Percentiles rank a stretch among this genome's conserved stretches.
Conservation (phyloP, 495 filamentous ascomycete genomes). For the Tuber aestivum region DNA sequence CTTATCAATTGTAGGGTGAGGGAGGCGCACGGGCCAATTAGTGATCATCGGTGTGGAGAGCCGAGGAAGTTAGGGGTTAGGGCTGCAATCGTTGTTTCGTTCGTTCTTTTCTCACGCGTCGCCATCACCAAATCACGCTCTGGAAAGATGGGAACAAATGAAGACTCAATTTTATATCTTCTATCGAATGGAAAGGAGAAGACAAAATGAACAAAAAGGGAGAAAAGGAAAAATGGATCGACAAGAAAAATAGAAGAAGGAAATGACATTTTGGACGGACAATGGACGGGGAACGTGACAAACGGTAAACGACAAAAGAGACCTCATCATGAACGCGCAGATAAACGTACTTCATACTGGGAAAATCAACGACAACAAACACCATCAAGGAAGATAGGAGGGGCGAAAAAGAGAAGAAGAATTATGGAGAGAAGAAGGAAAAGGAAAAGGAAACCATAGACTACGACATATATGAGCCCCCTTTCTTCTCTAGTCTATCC, state of each 20-base stretch:
- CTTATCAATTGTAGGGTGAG: not conserved
- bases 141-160: not conserved
- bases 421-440: not conserved
- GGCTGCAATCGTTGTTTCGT: not conserved
- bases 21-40: not conserved
- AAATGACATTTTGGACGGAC: not conserved
- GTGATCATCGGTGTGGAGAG: not conserved
- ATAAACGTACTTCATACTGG: not conserved
- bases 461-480: constrained; percentile 1
- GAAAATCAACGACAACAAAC: not conserved
- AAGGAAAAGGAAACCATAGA: not conserved
- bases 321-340: not conserved
- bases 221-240: not conserved
- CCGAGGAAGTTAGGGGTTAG: not conserved
- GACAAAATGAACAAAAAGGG: not conserved
- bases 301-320: not conserved
- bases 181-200: not conserved
- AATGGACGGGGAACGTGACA: not conserved
- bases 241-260: not conserved
- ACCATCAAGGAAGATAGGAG: not conserved
- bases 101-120: not conserved
- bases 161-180: constrained; percentile 2
- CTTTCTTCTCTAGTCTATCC: not conserved
- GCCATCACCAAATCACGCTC: not conserved
- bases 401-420: not conserved